phyloP scores from a whole-genome alignment of 768 basidiomycete genomes.

The Rhizopogon vinicolor region DNA sequence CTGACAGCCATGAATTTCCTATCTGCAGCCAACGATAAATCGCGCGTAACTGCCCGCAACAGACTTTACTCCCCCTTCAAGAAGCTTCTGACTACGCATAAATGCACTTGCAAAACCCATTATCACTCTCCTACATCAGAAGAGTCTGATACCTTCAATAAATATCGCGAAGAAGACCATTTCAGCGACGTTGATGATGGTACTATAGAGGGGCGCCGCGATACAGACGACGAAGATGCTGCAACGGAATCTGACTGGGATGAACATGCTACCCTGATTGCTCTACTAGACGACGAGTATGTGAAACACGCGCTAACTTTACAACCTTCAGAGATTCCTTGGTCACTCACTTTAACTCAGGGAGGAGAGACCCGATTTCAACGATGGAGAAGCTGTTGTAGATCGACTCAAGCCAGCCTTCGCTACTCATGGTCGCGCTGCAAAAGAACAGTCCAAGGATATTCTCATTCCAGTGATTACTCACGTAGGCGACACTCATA shows the following conservation, averaged over 20 bases:
- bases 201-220: background rate
- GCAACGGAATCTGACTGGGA: constrained; percentile 16
- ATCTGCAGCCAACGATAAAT: background rate
- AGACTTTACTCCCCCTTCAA: background rate
- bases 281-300: constrained; percentile 21
- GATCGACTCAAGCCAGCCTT: constrained; percentile 42
- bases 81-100: background rate
- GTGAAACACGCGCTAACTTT: constrained; percentile 3
- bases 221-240: constrained; percentile 2
- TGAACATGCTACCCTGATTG: constrained; percentile 21
- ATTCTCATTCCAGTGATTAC: constrained; percentile 31
- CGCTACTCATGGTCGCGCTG: constrained; percentile 23
- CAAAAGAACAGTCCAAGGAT: constrained; percentile 26
- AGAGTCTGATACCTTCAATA: background rate
- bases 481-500: constrained; percentile 32
- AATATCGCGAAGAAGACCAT: background rate
- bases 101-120: background rate
- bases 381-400: constrained; percentile 40
- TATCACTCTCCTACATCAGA: constrained; percentile 1
- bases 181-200: background rate
- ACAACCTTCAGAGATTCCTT: background rate
- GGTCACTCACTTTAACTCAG: constrained; percentile 14
- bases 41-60: background rate
- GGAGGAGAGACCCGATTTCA: constrained; percentile 32
- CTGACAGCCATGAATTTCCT: background rate